Evolutionary conservation across 2,329 filamentous ascomycete species (phyloP).

Genomic region (Beauveria medogensis): DNA sequence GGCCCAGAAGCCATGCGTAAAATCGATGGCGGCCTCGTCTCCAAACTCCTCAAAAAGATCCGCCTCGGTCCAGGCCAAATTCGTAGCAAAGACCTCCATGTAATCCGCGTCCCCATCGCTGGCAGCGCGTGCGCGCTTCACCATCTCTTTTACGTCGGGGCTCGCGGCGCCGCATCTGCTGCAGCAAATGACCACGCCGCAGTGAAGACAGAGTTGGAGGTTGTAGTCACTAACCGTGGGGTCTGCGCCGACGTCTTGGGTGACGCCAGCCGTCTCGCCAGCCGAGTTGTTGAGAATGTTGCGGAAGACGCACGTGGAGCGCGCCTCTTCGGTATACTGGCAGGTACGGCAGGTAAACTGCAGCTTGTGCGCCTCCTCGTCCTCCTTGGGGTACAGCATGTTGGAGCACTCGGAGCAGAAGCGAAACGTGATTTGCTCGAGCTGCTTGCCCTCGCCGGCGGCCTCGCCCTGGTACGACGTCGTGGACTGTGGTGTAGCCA

Average conservation of each 20-base stretch:
- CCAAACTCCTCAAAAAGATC: conserved; percentile 25
- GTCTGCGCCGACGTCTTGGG: conserved; percentile 93
- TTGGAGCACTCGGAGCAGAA: conserved; percentile 99
- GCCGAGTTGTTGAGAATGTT: conserved; percentile 87
- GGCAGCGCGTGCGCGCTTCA: background rate
- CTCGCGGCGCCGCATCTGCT: conserved; percentile 27
- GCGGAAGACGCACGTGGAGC: conserved; percentile 87
- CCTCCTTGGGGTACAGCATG: conserved; percentile 95
- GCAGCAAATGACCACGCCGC: conserved; percentile 38
- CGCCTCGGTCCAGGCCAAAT: conserved; percentile 18
- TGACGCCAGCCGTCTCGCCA: conserved; percentile 93
- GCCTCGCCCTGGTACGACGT: conserved; percentile 32
- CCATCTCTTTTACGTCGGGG: conserved; percentile 16
- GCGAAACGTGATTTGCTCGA: conserved; percentile 85
- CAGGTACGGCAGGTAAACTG: conserved; percentile 96
- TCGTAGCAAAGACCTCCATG: background rate
- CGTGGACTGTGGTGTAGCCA: conserved; percentile 52
- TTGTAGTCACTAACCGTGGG: conserved; percentile 77
- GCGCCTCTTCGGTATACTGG: conserved; percentile 79
- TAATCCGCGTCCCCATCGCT: conserved; percentile 19
- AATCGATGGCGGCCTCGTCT: conserved; percentile 15
- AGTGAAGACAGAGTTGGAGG: conserved; percentile 36
- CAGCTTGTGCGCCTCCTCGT: conserved; percentile 72
- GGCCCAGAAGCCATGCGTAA: background rate
- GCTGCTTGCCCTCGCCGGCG: conserved; percentile 36